Conservation (phyloP, 352 stramenopile species). For the Aphanomyces euteiches region DNA sequence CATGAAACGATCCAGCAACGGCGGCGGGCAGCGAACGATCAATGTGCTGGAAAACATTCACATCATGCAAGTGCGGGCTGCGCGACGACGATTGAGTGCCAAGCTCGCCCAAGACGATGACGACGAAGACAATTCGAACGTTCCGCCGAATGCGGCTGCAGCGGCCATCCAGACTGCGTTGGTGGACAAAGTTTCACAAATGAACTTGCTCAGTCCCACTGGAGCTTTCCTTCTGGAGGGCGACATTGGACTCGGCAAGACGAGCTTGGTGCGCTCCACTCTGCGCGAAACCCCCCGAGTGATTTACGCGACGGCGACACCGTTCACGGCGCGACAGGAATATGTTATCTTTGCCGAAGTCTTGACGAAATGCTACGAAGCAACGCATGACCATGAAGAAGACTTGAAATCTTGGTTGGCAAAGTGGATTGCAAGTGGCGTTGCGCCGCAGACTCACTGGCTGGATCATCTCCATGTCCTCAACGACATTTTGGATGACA, state of each 20-base stretch:
- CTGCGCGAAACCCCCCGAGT: conserved; percentile 54
- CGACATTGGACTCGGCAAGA: conserved; percentile 83
- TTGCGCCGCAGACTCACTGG: neutral
- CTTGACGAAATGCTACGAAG: conserved; percentile 46
- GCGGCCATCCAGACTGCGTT: conserved; percentile 46
- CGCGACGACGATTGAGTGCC: conserved; percentile 53
- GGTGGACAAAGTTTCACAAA: conserved; percentile 56
- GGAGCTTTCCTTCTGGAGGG: conserved; percentile 77
- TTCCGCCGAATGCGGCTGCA: conserved; percentile 69
- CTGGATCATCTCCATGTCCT: conserved; percentile 22
- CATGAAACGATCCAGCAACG: conserved; percentile 39
- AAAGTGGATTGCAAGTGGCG: conserved; percentile 3
- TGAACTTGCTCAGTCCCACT: conserved; percentile 60
- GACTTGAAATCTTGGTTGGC: neutral
- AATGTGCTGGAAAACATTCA: conserved; percentile 87
- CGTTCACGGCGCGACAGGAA: conserved; percentile 68
- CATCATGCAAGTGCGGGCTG: conserved; percentile 76
- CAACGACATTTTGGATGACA: conserved; percentile 17
- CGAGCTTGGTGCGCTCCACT: conserved; percentile 60
- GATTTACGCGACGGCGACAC: conserved; percentile 62
- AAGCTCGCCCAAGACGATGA: conserved; percentile 28
- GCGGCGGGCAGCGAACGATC: conserved; percentile 18
- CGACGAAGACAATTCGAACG: neutral
- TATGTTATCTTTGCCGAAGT: conserved; percentile 80
- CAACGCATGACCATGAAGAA: neutral